phyloP scores from a whole-genome alignment of 1,284 basidiomycete species.

The Peniophora sp. region DNA sequence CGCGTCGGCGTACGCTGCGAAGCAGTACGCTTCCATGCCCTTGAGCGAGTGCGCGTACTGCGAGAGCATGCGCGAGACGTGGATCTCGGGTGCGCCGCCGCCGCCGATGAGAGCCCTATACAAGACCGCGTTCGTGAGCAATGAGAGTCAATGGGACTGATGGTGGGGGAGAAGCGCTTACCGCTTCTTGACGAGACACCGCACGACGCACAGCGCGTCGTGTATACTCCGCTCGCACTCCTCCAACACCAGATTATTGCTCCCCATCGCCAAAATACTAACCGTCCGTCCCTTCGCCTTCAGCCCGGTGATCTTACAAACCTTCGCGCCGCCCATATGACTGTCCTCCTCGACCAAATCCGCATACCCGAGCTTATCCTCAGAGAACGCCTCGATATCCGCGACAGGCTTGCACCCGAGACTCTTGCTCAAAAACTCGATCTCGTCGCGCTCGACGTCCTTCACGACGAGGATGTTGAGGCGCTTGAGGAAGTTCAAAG shows the following conservation, averaged over 20 bases:
- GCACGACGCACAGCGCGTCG: slow-evolving; percentile 96
- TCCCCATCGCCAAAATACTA: slow-evolving; percentile 91
- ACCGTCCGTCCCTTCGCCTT: slow-evolving; percentile 95
- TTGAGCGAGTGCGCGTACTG: slow-evolving; percentile 92
- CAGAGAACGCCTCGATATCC: slow-evolving; percentile 97
- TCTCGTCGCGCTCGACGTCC: slow-evolving; percentile 98
- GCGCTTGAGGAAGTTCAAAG: slow-evolving; percentile 97
- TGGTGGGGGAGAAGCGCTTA: slow-evolving; percentile 25
- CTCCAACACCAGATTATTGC: slow-evolving; percentile 91
- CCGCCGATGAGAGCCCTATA: slow-evolving; percentile 89
- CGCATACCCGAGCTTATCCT: slow-evolving; percentile 96
- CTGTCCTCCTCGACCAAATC: slow-evolving; percentile 92
- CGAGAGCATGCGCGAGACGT: slow-evolving; percentile 89
- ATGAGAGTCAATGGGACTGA: neutral
- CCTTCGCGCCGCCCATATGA: slow-evolving; percentile 74
- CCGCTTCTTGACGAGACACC: slow-evolving; percentile 98
- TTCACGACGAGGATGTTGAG: slow-evolving; percentile 97
- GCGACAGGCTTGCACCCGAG: slow-evolving; percentile 94
- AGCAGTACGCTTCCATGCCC: slow-evolving; percentile 99
- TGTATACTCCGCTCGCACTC: slow-evolving; percentile 97
- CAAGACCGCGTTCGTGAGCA: slow-evolving; percentile 3
- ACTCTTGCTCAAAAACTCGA: slow-evolving; percentile 94
- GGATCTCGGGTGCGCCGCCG: slow-evolving; percentile 97
- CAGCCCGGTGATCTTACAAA: slow-evolving; percentile 92
- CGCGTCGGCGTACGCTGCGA: slow-evolving; percentile 97